Evolutionary conservation across 371 early-diverging fungal species (phyloP), one percentile per base, ranked within the genome.

Genomic region (Mucor racemosus): DNA sequence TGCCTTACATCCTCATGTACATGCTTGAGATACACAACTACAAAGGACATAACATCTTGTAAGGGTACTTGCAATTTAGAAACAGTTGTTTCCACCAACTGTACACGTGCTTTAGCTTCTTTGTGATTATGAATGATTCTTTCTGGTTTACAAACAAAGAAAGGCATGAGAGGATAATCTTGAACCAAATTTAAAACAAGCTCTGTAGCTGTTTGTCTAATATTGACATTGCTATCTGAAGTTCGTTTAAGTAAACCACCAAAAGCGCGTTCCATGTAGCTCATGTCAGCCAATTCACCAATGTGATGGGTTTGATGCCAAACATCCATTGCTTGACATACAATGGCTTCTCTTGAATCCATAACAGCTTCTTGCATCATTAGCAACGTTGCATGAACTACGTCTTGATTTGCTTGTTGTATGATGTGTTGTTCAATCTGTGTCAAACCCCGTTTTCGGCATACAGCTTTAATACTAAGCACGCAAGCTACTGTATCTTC

Each of bases 1-100:
- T 91, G 83, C 11, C 90, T 87, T 14, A 91, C 91, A 42, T 91
- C 92, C 7, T 77, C 80, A 61, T 88, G 90, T 38, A 76, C 77
- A 70, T 92, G 86, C 10, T 84, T 83, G 50, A 90, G 69, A 56
- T 88, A 87, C 3, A 86, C 86, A n/a, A 82, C 75, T 4, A 84
- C 82, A 65, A 90, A 88, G 11, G 70, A 78, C 76, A 91, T 88
- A 35, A 84, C 76, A 13, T 80, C 76, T 63, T 88, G 70, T n/a
- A 74, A 62, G 7, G 65, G 50, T 58, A 56, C 66, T 11, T 56
- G 62, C 58, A 84, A 78, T 62, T 82, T 76, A 13, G 81, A 73
- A 0, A 89, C 75, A 13, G 87, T 77, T 4, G 74, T 62, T 6
- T 80, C 79, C 1, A 90, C 80, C 7, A 90, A 67, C n/a, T 90